These are phyloP conservation scores for Nidularia sp. DNA, from an alignment of 768 basidiomycete species.

Conservation along the genomic window DNA sequence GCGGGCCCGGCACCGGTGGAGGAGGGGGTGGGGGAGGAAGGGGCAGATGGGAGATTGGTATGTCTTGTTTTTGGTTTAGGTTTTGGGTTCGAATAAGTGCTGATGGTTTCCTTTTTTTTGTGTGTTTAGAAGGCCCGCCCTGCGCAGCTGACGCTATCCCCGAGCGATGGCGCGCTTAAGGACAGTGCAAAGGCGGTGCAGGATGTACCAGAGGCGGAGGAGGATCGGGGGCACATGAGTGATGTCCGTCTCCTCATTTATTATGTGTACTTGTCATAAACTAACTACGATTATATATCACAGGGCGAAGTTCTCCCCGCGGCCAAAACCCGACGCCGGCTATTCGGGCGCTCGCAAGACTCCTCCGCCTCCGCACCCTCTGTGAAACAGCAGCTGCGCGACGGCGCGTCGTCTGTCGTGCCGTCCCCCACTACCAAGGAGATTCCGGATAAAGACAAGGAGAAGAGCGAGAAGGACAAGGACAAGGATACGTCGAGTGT, in stretches of 20 bases:
- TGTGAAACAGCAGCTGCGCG: slow-evolving; percentile 13
- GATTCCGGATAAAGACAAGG: slow-evolving; percentile 24
- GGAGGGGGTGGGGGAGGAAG: neutral
- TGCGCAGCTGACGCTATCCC: slow-evolving; percentile 48
- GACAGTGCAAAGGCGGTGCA: slow-evolving; percentile 32
- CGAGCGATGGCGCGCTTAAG: slow-evolving; percentile 57
- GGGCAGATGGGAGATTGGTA: neutral
- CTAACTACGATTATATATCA: neutral
- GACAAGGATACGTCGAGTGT: slow-evolving; percentile 24
- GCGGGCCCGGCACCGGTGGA: neutral
- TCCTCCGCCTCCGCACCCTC: slow-evolving; percentile 23
- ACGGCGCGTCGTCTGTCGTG: slow-evolving; percentile 13
- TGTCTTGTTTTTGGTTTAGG: too few species aligned
- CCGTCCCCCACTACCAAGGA: slow-evolving; percentile 22
- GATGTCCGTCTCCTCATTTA: slow-evolving; percentile 46
- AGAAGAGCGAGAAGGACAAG: slow-evolving; percentile 28
- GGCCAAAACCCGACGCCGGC: slow-evolving; percentile 40
- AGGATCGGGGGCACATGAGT: slow-evolving; percentile 52
- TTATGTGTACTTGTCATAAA: neutral
- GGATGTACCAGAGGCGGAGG: slow-evolving; percentile 35
- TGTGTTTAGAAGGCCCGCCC: slow-evolving; percentile 37
- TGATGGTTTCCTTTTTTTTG: too few species aligned
- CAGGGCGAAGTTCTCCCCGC: slow-evolving; percentile 49
- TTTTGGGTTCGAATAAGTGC: too few species aligned
- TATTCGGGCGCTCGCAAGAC: slow-evolving; percentile 64